Evolutionary conservation across 1,139 yeast genomes (phyloP).

Genomic region (Pichia sp.): DNA sequence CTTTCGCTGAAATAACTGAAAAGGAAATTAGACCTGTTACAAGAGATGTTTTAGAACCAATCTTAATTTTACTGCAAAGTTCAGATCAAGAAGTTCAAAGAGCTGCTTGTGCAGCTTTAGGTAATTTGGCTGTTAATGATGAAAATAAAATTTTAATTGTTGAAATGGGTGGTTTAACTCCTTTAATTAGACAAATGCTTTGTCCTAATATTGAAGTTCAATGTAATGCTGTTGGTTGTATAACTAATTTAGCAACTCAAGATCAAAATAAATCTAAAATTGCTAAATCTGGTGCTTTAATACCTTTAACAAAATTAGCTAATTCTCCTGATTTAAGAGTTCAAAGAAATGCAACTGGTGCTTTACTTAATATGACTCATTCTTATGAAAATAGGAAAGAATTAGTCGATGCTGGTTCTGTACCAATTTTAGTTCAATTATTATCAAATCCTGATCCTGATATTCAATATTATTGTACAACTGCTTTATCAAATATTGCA

Average conservation of each 20-base stretch:
- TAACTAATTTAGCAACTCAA: constrained; percentile 96
- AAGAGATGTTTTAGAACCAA: constrained; percentile 89
- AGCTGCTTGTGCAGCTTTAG: constrained; percentile 98
- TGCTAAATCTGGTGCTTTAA: constrained; percentile 94
- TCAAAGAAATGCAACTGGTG: constrained; percentile 98
- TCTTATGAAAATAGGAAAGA: constrained; percentile 95
- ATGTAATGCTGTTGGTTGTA: constrained; percentile 98
- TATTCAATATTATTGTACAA: constrained; percentile 96
- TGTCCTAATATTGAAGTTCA: constrained; percentile 95
- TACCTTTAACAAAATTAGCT: constrained; percentile 89
- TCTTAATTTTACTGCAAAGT: constrained; percentile 75
- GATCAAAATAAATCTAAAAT: constrained; percentile 94
- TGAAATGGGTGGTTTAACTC: constrained; percentile 97
- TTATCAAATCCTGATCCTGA: constrained; percentile 86
- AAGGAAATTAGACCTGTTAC: constrained; percentile 88
- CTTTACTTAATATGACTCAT: constrained; percentile 94
- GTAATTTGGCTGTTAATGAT: constrained; percentile 93
- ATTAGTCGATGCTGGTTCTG: constrained; percentile 95
- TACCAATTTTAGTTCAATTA: constrained; percentile 89
- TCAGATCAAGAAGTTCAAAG: constrained; percentile 92
- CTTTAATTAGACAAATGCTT: constrained; percentile 95
- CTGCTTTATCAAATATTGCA: constrained; percentile 94
- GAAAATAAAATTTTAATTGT: constrained; percentile 90
- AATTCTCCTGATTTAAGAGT: constrained; percentile 92
- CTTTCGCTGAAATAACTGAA: constrained; percentile 97